Conservation (phyloP, 1,284 basidiomycete species). For the Cutaneotrichosporon cutaneum region DNA sequence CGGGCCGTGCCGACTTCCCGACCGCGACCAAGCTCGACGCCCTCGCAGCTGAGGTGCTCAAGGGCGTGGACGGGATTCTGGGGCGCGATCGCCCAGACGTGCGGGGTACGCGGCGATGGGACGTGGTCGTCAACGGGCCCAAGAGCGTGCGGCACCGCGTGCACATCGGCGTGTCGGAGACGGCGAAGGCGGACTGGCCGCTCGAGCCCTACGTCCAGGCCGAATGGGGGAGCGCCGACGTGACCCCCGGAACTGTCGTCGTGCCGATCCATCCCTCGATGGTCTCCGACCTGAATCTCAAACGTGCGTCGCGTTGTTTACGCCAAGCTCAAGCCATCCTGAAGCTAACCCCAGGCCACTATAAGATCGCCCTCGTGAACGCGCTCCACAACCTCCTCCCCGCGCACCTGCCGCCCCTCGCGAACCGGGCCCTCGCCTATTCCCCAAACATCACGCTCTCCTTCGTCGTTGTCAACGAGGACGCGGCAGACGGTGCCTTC, state of each 20-base stretch:
- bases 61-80: conserved; percentile 40
- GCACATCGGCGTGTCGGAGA: conserved; percentile 31
- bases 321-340: too few relatives aligned
- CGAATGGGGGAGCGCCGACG: conserved; percentile 12
- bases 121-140: conserved; percentile 23
- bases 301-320: conserved; percentile 30
- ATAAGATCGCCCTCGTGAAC: conserved; percentile 53
- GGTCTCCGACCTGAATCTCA: conserved; percentile 31
- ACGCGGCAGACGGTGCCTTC: conserved; percentile 65
- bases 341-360: conserved; percentile 28
- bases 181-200: conserved; percentile 37
- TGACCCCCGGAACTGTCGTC: conserved; percentile 35
- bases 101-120: conserved; percentile 31
- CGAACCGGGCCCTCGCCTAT: conserved; percentile 59
- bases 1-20: conserved; percentile 29
- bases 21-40: conserved; percentile 25
- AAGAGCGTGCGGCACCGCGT: conserved; percentile 29
- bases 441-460: conserved; percentile 64
- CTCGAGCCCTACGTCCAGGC: conserved; percentile 45
- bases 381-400: conserved; percentile 60
- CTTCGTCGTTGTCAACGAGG: conserved; percentile 73
- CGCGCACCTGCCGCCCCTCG: conserved; percentile 54
- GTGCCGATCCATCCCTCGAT: conserved; percentile 41
- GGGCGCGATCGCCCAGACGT: conserved; percentile 20
- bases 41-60: conserved; percentile 30